phyloP scores from a whole-genome alignment of 1,139 yeast genomes.

The Lodderomyces oxycetoniae region DNA sequence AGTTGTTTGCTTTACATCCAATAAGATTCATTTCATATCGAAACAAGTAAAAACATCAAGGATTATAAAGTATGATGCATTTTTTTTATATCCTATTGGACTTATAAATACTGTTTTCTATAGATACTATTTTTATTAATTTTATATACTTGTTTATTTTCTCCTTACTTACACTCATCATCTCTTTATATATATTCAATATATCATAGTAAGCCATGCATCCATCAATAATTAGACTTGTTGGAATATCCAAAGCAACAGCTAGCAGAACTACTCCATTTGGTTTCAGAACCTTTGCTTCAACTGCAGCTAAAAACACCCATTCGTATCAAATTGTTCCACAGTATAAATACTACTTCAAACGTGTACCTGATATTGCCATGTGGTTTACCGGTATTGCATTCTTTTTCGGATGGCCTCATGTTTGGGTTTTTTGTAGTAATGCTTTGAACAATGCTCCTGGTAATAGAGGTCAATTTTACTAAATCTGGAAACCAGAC shows the following conservation, averaged over 20 bases:
- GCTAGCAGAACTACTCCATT: background rate
- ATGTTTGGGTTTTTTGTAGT: conserved; percentile 21
- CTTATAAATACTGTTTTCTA: no score
- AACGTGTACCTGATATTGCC: conserved; percentile 31
- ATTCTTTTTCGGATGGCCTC: conserved; percentile 39
- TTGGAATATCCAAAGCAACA: conserved; percentile 6
- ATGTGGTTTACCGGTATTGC: conserved; percentile 32
- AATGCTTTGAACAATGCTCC: conserved; percentile 29
- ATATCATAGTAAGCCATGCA: conserved; percentile 10
- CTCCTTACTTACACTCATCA: no score
- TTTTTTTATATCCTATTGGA: no score
- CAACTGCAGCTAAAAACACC: background rate
- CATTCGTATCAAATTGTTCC: conserved; percentile 16
- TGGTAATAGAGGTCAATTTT: conserved; percentile 14
- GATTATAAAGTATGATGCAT: no score
- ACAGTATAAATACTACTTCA: conserved; percentile 21
- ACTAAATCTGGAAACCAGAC: no score
- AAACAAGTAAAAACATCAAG: no score
- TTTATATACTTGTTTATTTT: no score
- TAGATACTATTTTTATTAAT: no score
- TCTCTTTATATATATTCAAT: no score
- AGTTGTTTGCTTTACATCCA: no score
- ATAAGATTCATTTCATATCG: no score
- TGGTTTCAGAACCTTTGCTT: no score
- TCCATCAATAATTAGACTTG: conserved; percentile 11